Conservation (phyloP, 2,329 filamentous ascomycete genomes). For the Cladosporium sp. region DNA sequence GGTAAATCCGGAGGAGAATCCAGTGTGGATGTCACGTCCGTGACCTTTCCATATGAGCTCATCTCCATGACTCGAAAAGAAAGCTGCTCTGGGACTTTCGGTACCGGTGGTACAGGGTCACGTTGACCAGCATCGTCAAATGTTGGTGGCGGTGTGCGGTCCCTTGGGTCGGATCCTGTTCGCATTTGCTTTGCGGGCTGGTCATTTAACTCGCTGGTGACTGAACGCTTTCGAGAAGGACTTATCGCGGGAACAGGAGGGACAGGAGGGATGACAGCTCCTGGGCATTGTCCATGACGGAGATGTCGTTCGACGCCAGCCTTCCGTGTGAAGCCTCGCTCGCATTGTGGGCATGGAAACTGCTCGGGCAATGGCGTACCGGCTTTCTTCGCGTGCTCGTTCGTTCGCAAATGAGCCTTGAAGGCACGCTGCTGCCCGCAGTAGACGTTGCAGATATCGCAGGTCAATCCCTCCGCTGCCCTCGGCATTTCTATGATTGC, state of each 20-base stretch:
- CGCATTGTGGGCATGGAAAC: background rate
- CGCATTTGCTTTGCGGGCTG: background rate
- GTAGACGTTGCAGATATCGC: background rate
- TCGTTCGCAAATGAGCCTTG: background rate
- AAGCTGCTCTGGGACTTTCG: no score
- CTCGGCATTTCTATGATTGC: no score
- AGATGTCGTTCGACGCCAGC: background rate
- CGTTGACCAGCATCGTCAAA: background rate
- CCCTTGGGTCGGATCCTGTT: background rate
- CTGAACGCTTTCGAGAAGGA: background rate
- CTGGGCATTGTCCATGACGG: background rate
- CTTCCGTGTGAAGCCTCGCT: background rate
- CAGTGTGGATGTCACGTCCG: no score
- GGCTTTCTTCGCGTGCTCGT: background rate
- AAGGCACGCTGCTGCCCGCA: background rate
- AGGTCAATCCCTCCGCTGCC: background rate
- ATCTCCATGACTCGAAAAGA: no score
- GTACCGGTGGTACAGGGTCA: background rate
- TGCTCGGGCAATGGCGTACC: background rate
- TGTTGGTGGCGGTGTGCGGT: background rate
- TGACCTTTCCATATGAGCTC: no score
- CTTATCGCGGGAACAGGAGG: background rate
- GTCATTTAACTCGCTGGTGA: background rate
- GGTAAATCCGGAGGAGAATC: no score
- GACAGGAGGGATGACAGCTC: no score